Percentiles rank a stretch among this genome's conserved stretches.
These are phyloP conservation scores for Forsythia suspensa DNA, from an alignment of 257 asterid genomes.

Conservation along the genomic window DNA sequence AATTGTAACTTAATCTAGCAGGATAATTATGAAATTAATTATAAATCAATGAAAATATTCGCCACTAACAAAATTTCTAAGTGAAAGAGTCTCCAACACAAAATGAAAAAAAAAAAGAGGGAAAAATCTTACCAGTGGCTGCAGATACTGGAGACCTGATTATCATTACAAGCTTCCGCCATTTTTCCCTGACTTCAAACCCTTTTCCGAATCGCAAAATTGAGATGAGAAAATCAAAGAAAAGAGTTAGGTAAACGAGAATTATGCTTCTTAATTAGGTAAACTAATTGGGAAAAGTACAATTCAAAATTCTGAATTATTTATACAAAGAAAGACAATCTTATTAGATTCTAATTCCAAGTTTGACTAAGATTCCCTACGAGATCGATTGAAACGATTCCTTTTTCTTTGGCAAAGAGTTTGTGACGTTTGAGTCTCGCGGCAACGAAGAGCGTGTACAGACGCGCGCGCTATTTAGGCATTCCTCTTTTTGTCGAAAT, in stretches of 20 bases:
- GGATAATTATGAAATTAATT: neutral
- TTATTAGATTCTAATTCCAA: neutral
- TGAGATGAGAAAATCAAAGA: slow-evolving; percentile 11
- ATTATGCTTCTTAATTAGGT: neutral
- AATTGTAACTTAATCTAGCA: neutral
- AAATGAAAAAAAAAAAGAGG: neutral
- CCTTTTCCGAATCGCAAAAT: neutral
- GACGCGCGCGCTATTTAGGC: too few relatives aligned
- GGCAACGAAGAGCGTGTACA: too few relatives aligned
- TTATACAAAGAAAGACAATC: neutral
- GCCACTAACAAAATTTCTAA: neutral
- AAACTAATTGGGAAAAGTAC: neutral
- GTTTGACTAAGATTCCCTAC: neutral
- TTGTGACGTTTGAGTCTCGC: too few relatives aligned
- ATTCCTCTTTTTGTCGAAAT: too few relatives aligned
- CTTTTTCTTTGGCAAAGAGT: neutral
- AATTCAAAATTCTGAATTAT: neutral
- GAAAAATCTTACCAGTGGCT: slow-evolving; percentile 58
- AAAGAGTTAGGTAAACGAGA: neutral
- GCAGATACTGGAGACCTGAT: slow-evolving; percentile 52
- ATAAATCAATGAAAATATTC: neutral
- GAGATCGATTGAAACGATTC: neutral
- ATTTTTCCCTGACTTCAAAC: slow-evolving; percentile 33
- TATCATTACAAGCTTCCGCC: slow-evolving; percentile 74
- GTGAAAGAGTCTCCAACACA: neutral